These are phyloP conservation scores for Dalbergia cochinchinensis DNA, from an alignment of 306 rosid species.

Conservation along the genomic window DNA sequence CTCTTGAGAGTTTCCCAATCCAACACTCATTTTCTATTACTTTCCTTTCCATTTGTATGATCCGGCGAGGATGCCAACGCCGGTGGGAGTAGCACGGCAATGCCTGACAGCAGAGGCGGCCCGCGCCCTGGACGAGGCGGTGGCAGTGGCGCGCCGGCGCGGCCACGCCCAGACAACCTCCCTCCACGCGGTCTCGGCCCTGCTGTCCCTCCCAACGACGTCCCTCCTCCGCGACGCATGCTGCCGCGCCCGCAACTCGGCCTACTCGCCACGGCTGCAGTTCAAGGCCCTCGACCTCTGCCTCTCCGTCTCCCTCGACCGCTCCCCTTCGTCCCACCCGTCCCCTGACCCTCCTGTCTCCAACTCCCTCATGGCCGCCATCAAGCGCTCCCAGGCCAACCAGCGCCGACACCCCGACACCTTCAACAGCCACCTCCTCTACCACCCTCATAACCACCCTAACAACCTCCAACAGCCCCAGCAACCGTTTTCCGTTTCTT, in stretches of 20 bases:
- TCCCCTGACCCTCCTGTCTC: slow-evolving; percentile 86
- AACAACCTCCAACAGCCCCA: slow-evolving; percentile 17
- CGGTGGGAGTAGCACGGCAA: slow-evolving; percentile 87
- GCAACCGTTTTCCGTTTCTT: slow-evolving; percentile 70
- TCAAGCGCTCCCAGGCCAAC: slow-evolving; percentile 96
- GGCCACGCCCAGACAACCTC: slow-evolving; percentile 94
- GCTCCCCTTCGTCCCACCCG: slow-evolving; percentile 73
- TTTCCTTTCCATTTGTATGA: slow-evolving; percentile 7
- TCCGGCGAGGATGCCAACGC: slow-evolving; percentile 81
- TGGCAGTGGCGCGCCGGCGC: slow-evolving; percentile 86
- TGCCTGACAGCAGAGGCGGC: slow-evolving; percentile 86
- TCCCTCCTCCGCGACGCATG: slow-evolving; percentile 84
- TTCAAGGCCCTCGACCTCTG: slow-evolving; percentile 93
- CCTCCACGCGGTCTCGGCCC: slow-evolving; percentile 88
- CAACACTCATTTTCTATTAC: too few species aligned
- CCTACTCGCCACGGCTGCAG: slow-evolving; percentile 87
- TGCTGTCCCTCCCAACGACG: slow-evolving; percentile 75
- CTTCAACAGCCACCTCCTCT: slow-evolving; percentile 53
- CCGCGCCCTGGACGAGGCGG: slow-evolving; percentile 89
- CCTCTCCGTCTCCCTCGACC: slow-evolving; percentile 83
- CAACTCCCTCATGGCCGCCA: slow-evolving; percentile 97
- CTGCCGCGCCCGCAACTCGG: slow-evolving; percentile 80
- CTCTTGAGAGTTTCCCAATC: too few species aligned
- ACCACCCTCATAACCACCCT: slow-evolving; percentile 59
- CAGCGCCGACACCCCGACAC: slow-evolving; percentile 90